Percentiles rank a stretch among this genome's conserved stretches.
Conservation (phyloP, 2,329 filamentous ascomycete genomes). For the Parastagonospora nodorum region DNA sequence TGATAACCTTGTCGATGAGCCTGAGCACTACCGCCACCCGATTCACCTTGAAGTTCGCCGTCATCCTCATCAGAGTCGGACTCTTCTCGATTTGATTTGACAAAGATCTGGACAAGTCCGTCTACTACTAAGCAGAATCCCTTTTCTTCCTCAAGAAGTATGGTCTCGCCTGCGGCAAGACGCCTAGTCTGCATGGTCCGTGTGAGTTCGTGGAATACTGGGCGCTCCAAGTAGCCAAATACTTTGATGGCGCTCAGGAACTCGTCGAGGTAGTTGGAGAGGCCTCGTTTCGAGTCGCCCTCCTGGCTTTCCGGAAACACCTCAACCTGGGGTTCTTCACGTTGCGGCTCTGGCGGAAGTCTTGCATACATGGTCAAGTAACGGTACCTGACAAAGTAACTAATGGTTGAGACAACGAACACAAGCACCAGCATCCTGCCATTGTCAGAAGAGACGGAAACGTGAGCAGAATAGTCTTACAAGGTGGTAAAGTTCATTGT, state of each 20-base stretch:
- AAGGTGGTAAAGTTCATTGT: conserved; percentile 98
- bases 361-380: conserved; percentile 97
- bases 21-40: conserved; percentile 64
- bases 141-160: conserved; percentile 95
- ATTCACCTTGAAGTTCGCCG: conserved; percentile 50
- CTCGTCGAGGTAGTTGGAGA: conserved; percentile 97
- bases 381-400: conserved; percentile 93
- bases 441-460: conserved; percentile 27
- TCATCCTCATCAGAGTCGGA: conserved; percentile 52
- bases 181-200: conserved; percentile 98
- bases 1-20: conserved; percentile 84
- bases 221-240: conserved; percentile 93
- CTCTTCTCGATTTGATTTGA: conserved; percentile 74
- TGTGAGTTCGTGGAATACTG: conserved; percentile 96
- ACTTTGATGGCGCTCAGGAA: conserved; percentile 99
- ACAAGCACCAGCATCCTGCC: conserved; percentile 66
- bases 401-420: conserved; percentile 79
- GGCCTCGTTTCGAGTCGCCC: conserved; percentile 83
- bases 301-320: conserved; percentile 93
- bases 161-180: conserved; percentile 91
- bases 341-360: conserved; percentile 89
- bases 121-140: conserved; percentile 98
- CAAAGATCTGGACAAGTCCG: conserved; percentile 94
- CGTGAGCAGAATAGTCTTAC: conserved; percentile 55
- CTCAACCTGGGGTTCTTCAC: conserved; percentile 94